These are phyloP conservation scores for Oryza longistaminata DNA, from an alignment of 176 grass and related monocot species.

Conservation along the genomic window DNA sequence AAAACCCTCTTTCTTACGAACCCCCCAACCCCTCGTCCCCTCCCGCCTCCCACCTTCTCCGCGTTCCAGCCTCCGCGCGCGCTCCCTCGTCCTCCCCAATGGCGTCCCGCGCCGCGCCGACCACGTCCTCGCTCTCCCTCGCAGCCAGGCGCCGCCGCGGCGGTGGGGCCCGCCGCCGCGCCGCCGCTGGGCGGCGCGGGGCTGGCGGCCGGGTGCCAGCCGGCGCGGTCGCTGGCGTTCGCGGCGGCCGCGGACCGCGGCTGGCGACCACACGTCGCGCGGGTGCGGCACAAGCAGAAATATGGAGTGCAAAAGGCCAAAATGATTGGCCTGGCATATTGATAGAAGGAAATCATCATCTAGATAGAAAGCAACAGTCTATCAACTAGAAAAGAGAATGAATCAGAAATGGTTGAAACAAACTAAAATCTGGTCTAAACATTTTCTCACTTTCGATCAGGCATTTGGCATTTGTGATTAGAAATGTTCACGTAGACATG, in stretches of 20 bases:
- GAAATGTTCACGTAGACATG: neutral
- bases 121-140: constrained; percentile 24
- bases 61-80: neutral
- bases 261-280: constrained; percentile 56
- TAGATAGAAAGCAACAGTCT: neutral
- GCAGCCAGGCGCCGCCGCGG: constrained; percentile 11
- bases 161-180: constrained; percentile 15
- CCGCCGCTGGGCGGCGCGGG: constrained; percentile 30
- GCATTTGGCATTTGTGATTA: neutral
- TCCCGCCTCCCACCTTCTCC: neutral
- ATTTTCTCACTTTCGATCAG: neutral
- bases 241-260: constrained; percentile 40
- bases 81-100: neutral
- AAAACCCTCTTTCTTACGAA: constrained; percentile 42
- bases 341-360: neutral
- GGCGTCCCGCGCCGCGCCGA: constrained; percentile 47
- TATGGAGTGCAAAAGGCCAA: neutral
- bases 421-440: constrained; percentile 8
- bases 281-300: neutral
- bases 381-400: neutral
- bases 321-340: neutral
- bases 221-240: constrained; percentile 46
- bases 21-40: neutral
- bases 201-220: constrained; percentile 46
- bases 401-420: constrained; percentile 1